phyloP scores from a whole-genome alignment of 2,329 filamentous ascomycete species.

The Cladosporium sp. region DNA sequence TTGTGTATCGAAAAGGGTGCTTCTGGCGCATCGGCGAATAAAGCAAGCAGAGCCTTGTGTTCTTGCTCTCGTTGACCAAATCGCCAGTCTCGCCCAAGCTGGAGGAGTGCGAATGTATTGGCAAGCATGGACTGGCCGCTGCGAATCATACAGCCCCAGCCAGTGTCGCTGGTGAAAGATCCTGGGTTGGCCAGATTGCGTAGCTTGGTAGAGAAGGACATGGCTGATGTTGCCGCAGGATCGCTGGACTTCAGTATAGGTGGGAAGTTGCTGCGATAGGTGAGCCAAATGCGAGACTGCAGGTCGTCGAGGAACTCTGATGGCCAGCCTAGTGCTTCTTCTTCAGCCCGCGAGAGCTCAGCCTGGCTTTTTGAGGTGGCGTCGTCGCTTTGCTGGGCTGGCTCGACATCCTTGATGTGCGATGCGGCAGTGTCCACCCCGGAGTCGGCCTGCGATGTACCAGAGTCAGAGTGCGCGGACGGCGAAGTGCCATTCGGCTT shows the following conservation, averaged over 20 bases:
- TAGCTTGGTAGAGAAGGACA: conserved; percentile 83
- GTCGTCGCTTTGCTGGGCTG: conserved; percentile 26
- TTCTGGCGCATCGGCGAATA: conserved; percentile 83
- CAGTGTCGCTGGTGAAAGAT: conserved; percentile 89
- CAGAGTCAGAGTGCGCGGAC: conserved; percentile 32
- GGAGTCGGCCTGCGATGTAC: conserved; percentile 35
- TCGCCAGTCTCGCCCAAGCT: conserved; percentile 84
- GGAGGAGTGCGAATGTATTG: conserved; percentile 73
- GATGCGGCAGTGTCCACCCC: conserved; percentile 29
- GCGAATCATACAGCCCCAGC: conserved; percentile 98
- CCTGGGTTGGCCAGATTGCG: conserved; percentile 75
- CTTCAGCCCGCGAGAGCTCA: conserved; percentile 33
- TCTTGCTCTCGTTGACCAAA: conserved; percentile 56
- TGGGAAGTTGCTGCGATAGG: conserved; percentile 84
- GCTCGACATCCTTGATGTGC: neutral
- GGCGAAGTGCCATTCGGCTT: conserved; percentile 31
- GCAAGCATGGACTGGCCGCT: conserved; percentile 92
- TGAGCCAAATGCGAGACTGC: conserved; percentile 93
- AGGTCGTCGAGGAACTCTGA: conserved; percentile 85
- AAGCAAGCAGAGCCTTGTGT: conserved; percentile 70
- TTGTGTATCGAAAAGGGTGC: conserved; percentile 94
- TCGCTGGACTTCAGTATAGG: conserved; percentile 78
- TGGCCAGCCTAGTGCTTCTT: conserved; percentile 68
- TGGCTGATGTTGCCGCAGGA: conserved; percentile 65
- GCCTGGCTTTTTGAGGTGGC: conserved; percentile 31